Evolutionary conservation across 225 moss, liverwort and hornwort genomes (phyloP), one percentile per base, ranked within the genome.

Genomic region (Bryoerythrophyllum caledonicum): DNA sequence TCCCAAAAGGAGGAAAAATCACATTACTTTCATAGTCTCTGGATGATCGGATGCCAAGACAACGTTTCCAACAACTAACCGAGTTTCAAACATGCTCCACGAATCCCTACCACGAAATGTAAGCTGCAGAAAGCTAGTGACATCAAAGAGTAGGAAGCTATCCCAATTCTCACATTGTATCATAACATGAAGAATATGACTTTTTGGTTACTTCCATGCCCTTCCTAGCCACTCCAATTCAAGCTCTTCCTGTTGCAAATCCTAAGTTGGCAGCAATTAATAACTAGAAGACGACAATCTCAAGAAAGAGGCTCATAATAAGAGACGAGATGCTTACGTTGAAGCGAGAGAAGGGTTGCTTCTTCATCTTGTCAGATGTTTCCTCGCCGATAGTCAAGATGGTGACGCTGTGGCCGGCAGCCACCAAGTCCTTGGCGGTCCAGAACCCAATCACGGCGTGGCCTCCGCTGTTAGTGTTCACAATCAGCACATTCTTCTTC

Each of bases 381-480:
- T 95, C 88, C 79, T 99, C 99, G 63, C 99, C 99, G 23, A 99
- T 86, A 10, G 95, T 99, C 70, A 99, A 16, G 48, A 99, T 74
- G 6, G 93, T 91, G 20, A 99, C 99, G 59, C 57, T 86, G 75
- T 90, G 87, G 6, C 99, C 99, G 61, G 93, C 91, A 40, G 81
- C 87, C 73, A 71, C 86, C 79, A 99, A 84, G 49, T 99, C 95
- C 74, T 94, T 99, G 70, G 95, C 94, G 19, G 91, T 86, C 90
- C 90, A 99, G 81, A 95, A 95, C 9, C 95, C 99, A 75, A 99
- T 99, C 24, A 95, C 90, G 51, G 99, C 99, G 25, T 99, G 99
- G 20, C 99, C 99, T 1, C 95, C 99, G 27, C 91, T 92, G 78
- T 93, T 80, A n/a, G 99, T 99, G 55, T 99, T 99, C 83, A 99